Base-by-base conservation (phyloP, 148 eudicot genomes). In the Arbutus unedo region DNA sequence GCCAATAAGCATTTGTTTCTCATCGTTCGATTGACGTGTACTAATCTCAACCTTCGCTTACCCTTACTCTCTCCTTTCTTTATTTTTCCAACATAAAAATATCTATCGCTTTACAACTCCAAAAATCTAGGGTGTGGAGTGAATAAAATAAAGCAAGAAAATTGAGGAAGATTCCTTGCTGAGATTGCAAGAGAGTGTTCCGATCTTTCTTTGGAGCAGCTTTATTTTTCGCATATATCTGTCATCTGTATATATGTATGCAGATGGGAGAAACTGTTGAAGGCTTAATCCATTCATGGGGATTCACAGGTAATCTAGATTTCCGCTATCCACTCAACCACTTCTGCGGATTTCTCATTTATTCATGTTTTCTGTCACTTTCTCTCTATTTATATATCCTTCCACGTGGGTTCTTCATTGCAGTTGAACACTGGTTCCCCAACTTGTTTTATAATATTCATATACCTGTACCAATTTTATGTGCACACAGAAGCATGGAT, bases 91-190 rank as follows among this genome's bases (percentile, higher is more conserved):
- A 48, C 53, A 13, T 15, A n/a, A 3, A 18, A 73, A 45, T 72
- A 74, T 48, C 4, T 4, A 7, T 47, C 5, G 6, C 21, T 23
- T 45, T 4, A 10, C 55, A 19, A 3, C 4, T 74, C 54, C 23
- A n/a, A 49, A n/a, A 74, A 74, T 6, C 3, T 4, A n/a, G 43
- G 13, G 49, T 77, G 80, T 54, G 64, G 54, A 77, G 62, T 38
- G 64, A 55, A 55, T 55, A 81, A 57, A 21, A 82, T 19, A 31
- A 66, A 66, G 71, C 6, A 25, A 25, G 11, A 66, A 19, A 19
- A 19, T 54, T 19, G n/a, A 70, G 85, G 70, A 78, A 56, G 23
- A 83, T 84, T 79, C 85, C 25, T 84, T 74, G 8, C 85, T 7
- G 74, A 79, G 11, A 0, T 50, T 11, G 53, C 79, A 79, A 84